phyloP scores from a whole-genome alignment of 2,329 filamentous ascomycete genomes.

The Nannizzia gypsea region DNA sequence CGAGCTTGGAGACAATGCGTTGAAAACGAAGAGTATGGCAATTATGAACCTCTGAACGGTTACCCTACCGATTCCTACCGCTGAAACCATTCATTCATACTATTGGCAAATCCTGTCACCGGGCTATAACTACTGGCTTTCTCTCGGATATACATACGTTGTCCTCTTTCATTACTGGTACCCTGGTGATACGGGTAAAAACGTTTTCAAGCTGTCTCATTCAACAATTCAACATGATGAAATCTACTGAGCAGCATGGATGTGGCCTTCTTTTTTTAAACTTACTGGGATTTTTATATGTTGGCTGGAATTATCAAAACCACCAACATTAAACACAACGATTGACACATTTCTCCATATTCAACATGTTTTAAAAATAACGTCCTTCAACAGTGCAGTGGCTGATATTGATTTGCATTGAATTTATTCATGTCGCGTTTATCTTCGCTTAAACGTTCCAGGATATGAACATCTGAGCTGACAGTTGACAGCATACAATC shows the following conservation, averaged over 20 bases:
- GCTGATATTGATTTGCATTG: neutral
- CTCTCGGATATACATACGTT: neutral
- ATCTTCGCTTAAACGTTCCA: neutral
- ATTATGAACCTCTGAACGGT: neutral
- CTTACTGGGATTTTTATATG: too few relatives aligned
- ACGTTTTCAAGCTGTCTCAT: neutral
- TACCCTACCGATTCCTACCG: neutral
- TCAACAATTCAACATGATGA: neutral
- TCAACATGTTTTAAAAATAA: neutral
- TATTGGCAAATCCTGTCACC: too few relatives aligned
- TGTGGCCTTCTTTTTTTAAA: neutral
- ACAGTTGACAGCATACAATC: neutral
- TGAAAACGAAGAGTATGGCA: neutral
- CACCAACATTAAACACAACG: neutral
- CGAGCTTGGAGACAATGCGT: conserved; percentile 13
- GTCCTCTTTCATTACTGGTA: neutral
- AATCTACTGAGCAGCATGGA: neutral
- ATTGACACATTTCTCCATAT: neutral
- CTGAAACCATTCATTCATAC: neutral
- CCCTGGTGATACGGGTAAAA: neutral
- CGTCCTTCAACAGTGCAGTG: neutral
- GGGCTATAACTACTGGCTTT: too few relatives aligned
- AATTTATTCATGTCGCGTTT: neutral
- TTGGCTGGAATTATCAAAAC: neutral
- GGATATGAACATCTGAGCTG: neutral